A percentile compares a stretch with the other conserved stretches of the same genome.
Evolutionary conservation across 495 filamentous ascomycete species (phyloP).

Genomic region (Penicillium longicatenatum): DNA sequence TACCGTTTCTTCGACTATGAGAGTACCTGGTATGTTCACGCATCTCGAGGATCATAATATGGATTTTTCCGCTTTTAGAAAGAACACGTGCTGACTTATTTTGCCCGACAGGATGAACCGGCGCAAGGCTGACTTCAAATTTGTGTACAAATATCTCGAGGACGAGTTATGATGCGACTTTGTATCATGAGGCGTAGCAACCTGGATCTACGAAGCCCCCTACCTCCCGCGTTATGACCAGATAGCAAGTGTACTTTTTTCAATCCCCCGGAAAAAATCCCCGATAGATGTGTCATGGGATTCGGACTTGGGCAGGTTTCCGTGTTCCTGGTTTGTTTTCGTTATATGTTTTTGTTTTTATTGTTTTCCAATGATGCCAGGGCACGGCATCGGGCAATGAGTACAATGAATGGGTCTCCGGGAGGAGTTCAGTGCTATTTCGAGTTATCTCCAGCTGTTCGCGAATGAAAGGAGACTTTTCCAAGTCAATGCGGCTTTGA

Average conservation of each 20-base stretch:
- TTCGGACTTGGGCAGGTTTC: slow-evolving; percentile 1
- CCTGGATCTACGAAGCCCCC: not conserved
- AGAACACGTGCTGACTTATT: slow-evolving; percentile 15
- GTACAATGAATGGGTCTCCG: slow-evolving; percentile 34
- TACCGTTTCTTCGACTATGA: slow-evolving; percentile 99
- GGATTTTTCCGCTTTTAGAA: not conserved
- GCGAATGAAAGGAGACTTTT: slow-evolving; percentile 5
- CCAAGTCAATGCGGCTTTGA: not conserved
- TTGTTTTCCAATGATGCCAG: slow-evolving; percentile 11
- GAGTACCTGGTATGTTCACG: slow-evolving; percentile 84
- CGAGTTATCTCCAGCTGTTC: slow-evolving; percentile 8
- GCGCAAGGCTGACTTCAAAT: slow-evolving; percentile 97
- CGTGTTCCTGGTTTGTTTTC: not conserved
- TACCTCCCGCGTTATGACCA: not conserved
- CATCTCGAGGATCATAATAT: no score
- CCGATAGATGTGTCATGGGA: slow-evolving; percentile 11
- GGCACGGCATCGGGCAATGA: slow-evolving; percentile 27
- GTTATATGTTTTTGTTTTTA: not conserved
- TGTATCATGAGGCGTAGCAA: slow-evolving; percentile 1
- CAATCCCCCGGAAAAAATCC: not conserved
- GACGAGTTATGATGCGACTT: slow-evolving; percentile 70
- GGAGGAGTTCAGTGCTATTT: slow-evolving; percentile 37
- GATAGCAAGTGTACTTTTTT: slow-evolving; percentile 4
- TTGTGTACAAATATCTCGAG: slow-evolving; percentile 95
- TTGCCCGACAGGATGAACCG: slow-evolving; percentile 86